Percentiles rank a stretch among this genome's conserved stretches.
Conservation (phyloP, 2,329 filamentous ascomycete genomes). For the Bipolaris bicolor region DNA sequence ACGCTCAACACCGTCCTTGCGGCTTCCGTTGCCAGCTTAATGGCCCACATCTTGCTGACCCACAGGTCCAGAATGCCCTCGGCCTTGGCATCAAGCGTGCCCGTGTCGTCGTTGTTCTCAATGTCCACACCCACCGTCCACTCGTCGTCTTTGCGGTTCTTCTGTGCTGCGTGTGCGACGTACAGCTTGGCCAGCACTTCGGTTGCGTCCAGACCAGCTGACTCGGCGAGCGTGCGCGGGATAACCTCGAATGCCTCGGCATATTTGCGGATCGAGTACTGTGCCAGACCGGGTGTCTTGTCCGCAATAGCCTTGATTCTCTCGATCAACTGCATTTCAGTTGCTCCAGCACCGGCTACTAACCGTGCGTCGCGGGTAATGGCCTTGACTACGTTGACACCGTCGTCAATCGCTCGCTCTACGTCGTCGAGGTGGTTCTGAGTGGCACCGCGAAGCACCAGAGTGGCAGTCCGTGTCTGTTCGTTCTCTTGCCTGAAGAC, state of each 20-base stretch:
- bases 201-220: constrained; percentile 94
- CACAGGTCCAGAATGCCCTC: constrained; percentile 92
- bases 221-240: constrained; percentile 91
- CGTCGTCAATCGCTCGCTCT: constrained; percentile 95
- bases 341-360: constrained; percentile 91
- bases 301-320: constrained; percentile 89
- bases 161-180: constrained; percentile 77
- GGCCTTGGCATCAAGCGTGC: constrained; percentile 83
- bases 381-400: constrained; percentile 97
- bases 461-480: constrained; percentile 87
- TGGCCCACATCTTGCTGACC: constrained; percentile 93
- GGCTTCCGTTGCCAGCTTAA: constrained; percentile 94
- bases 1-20: constrained; percentile 93
- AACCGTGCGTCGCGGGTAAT: constrained; percentile 92
- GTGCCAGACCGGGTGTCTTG: constrained; percentile 87
- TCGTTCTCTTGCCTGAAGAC: constrained; percentile 98
- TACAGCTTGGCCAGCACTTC: constrained; percentile 92
- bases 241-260: constrained; percentile 98
- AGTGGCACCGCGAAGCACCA: constrained; percentile 92
- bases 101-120: constrained; percentile 81
- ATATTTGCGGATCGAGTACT: constrained; percentile 97
- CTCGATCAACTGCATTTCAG: constrained; percentile 92
- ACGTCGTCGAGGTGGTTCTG: constrained; percentile 98
- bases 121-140: constrained; percentile 95
- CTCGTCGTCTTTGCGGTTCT: constrained; percentile 66